Evolutionary conservation across 2,329 filamentous ascomycete species (phyloP), one percentile per base, ranked within the genome.

Genomic region (Hymenoscyphus scutula): DNA sequence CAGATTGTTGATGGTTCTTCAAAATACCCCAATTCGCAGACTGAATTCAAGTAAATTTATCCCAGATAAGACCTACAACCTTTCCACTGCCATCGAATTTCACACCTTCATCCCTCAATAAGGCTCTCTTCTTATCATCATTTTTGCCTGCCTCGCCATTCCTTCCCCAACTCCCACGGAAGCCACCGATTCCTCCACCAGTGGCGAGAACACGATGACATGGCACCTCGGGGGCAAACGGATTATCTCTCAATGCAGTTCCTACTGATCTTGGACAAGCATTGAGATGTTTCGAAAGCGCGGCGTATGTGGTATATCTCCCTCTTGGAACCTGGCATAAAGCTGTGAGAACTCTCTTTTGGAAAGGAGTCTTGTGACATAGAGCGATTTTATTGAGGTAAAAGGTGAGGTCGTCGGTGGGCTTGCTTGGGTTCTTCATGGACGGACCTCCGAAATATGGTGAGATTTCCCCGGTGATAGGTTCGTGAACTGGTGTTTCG

Each of bases 341-440:
- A 30, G 89, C 81, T 1, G 82, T 77, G 78, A 92, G 94, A 65
- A 96, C 84, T 63, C 77, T 76, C 74, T 86, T 84, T 74, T 87
- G 84, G 70, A 85, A 87, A 5, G 78, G 69, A 0, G 84, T 85
- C 38, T 67, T 68, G 41, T 64, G 45, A 23, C 61, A 69, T 23
- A 67, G 48, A 17, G 67, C 66, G 23, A 72, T 73, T 56, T 69
- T 68, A 27, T 65, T 61, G 37, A 73, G 63, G 37, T 64, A 67
- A 4, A 65, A 65, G 3, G 57, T 62, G 11, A 68, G 58, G n/a
- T 70, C 66, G 57, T 68, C 51, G 51, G 6, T 2, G 25, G 25
- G 13, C 11, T 29, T 29, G 25, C 10, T n/a, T 10, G 27, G 8
- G 15, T 30, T 30, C 25, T 54, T 54, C 25, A 17, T 32, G n/a